Base-by-base conservation (phyloP, 208 protist species). In the Leptomonas seymouri region DNA sequence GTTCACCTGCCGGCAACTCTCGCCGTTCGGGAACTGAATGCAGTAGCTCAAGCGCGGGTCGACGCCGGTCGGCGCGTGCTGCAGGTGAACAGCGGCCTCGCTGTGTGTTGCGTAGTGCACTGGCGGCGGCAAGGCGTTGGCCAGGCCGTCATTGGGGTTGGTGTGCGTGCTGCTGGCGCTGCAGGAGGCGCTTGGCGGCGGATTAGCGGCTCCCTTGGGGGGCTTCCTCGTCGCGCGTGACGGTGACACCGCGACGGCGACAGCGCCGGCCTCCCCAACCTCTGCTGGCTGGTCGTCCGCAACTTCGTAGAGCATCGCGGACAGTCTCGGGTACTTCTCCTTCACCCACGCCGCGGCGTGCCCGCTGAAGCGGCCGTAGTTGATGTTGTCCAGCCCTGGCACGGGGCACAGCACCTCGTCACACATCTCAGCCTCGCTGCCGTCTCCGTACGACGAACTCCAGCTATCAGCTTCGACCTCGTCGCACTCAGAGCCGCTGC, bases 1-100 rank as follows among this genome's bases (percentile, higher is more conserved):
- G 65, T 91, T 93, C 42, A 96, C 86, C 77, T 96, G 91, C 25
- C 88, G 82, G 63, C 71, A 96, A 74, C 86, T 91, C 76, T 96
- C 91, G 7, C 91, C 91, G 58, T 89, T 91, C 9, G 91, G 88
- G 55, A 96, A 91, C 63, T 91, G 86, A 62, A 90, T 84, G 73
- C 85, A 88, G 70, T 93, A 96, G 44, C 71, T 76, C 1, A 93
- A 71, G 3, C 73, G 73, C 16, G 86, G 86, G 60, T 92, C 85
- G 14, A 66, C 55, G 31, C 75, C 73, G 48, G 78, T 74, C 18
- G 81, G 67, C 23, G 77, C 65, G 59, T 91, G 82, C 56, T 59
- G 66, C 27, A 93, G 78, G 55, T 80, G 82, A 14, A 57, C 28
- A 25, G 89, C 44, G 12, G 80, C 86, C 7, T 84, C 62, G 20